Conservation (phyloP, 176 grass and related monocot species). For the Ensete glaucum region DNA sequence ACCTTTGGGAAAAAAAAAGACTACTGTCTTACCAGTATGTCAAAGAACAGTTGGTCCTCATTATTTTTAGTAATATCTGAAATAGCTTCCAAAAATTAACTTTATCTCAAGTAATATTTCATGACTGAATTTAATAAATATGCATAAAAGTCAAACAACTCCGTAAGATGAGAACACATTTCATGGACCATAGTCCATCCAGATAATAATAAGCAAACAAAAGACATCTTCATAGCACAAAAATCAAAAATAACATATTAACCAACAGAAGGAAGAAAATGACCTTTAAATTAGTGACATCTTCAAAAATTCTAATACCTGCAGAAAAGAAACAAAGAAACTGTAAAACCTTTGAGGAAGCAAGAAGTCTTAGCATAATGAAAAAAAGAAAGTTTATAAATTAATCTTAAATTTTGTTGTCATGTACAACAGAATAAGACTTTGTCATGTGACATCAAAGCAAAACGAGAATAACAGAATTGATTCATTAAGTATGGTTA, state of each 20-base stretch:
- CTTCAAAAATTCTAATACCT: constrained; percentile 94
- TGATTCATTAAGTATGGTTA: too few species aligned
- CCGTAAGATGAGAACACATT: background rate
- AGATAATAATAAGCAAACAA: background rate
- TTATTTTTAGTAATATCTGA: too few species aligned
- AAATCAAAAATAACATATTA: background rate
- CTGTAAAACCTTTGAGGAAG: background rate
- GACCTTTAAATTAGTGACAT: constrained; percentile 74
- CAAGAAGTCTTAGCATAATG: background rate
- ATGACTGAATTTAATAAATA: too few species aligned
- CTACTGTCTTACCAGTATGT: too few species aligned
- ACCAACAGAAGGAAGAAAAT: constrained; percentile 25
- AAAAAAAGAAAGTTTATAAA: background rate
- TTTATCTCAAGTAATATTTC: too few species aligned
- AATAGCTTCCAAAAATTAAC: too few species aligned
- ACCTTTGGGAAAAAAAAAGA: too few species aligned
- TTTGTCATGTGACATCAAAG: too few species aligned
- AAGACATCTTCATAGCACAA: background rate
- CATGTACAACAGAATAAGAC: background rate
- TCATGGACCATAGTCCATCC: background rate
- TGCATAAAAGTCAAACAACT: too few species aligned
- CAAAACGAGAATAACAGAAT: too few species aligned
- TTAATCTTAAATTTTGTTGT: background rate
- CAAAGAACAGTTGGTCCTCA: too few species aligned
- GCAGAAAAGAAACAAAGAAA: constrained; percentile 22